phyloP scores from a whole-genome alignment of 2,329 filamentous ascomycete species.

The Remersonia thermophila region DNA sequence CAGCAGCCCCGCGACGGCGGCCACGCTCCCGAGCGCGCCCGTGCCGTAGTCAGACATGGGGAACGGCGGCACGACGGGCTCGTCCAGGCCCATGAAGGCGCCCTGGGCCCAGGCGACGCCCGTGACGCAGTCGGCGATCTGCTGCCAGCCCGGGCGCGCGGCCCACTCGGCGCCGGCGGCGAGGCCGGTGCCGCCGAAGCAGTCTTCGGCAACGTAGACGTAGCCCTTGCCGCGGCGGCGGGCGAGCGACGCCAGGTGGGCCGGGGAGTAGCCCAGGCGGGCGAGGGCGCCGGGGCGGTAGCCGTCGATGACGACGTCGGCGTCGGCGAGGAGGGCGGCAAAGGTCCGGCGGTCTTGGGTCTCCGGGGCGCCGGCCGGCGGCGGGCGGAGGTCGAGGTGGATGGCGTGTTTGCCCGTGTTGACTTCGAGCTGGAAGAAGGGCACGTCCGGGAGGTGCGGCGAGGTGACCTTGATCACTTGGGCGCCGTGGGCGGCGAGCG shows the following conservation, averaged over 20 bases:
- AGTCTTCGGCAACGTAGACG: constrained; percentile 59
- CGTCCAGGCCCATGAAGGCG: constrained; percentile 45
- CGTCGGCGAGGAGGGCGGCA: constrained; percentile 45
- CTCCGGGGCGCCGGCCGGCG: constrained; percentile 11
- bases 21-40: constrained; percentile 58
- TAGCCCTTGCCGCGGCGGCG: constrained; percentile 46
- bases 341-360: constrained; percentile 38
- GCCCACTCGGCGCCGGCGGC: constrained; percentile 38
- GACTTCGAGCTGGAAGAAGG: constrained; percentile 60
- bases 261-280: constrained; percentile 49
- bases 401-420: constrained; percentile 59
- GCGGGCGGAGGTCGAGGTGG: constrained; percentile 47
- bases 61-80: constrained; percentile 54
- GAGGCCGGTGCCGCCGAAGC: constrained; percentile 46
- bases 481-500: constrained; percentile 63
- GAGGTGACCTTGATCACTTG: constrained; percentile 62
- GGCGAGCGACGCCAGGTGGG: constrained; percentile 40
- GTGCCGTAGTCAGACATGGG: constrained; percentile 57
- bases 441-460: constrained; percentile 54
- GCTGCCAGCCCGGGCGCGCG: constrained; percentile 55
- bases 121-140: constrained; percentile 55
- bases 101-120: constrained; percentile 51
- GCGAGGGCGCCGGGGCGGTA: constrained; percentile 56
- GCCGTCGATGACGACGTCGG: constrained; percentile 54
- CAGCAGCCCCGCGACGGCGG: constrained; percentile 51